Evolutionary conservation across 2,329 filamentous ascomycete genomes (phyloP).

Genomic region (Paraphoma sp.): DNA sequence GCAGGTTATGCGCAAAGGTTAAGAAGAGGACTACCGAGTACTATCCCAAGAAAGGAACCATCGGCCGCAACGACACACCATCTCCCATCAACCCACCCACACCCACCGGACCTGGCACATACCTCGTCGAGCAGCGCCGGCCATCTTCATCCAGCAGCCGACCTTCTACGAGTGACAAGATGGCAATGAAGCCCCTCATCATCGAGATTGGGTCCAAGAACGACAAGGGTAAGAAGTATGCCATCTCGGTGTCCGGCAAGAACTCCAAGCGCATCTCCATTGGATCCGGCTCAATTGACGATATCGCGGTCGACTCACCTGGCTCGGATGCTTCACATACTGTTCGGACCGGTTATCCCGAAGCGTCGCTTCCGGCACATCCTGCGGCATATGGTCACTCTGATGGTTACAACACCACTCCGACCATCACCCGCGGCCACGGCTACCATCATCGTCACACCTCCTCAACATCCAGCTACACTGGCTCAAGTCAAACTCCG

Average conservation of each 20-base stretch:
- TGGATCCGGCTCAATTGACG: slow-evolving; percentile 24
- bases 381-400: slow-evolving; percentile 17
- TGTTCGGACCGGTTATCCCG: slow-evolving; percentile 41
- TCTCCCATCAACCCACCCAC: slow-evolving; percentile 43
- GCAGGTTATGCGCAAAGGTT: slow-evolving; percentile 32
- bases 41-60: slow-evolving; percentile 16
- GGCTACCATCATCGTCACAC: slow-evolving; percentile 32
- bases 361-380: slow-evolving; percentile 27
- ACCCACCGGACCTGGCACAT: slow-evolving; percentile 30
- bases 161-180: slow-evolving; percentile 33
- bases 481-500: slow-evolving; percentile 33
- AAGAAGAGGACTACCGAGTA: slow-evolving; percentile 33
- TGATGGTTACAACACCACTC: slow-evolving; percentile 26
- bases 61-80: slow-evolving; percentile 31
- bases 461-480: slow-evolving; percentile 37
- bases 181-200: slow-evolving; percentile 32
- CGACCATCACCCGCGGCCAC: slow-evolving; percentile 23
- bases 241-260: slow-evolving; percentile 22
- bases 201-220: slow-evolving; percentile 37
- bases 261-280: slow-evolving; percentile 36
- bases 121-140: slow-evolving; percentile 30
- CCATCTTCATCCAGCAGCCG: slow-evolving; percentile 31
- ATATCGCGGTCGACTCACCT: slow-evolving; percentile 34
- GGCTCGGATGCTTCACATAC: slow-evolving; percentile 40
- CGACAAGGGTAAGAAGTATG: slow-evolving; percentile 32